phyloP scores from a whole-genome alignment of 192 early-diverging fungal species.

The Geranomyces michiganensis region DNA sequence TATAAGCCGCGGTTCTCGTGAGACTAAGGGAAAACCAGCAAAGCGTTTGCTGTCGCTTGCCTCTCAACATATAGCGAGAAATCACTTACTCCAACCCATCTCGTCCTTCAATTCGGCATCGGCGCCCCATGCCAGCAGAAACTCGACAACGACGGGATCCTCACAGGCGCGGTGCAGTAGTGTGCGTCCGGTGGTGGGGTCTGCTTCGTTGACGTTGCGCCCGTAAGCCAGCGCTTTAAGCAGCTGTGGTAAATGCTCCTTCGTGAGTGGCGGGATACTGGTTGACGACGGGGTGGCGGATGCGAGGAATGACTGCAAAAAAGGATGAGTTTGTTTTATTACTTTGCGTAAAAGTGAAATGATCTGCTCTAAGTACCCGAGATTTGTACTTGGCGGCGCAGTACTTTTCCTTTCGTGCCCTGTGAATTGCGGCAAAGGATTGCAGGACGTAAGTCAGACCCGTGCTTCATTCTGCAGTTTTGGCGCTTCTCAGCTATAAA shows the following conservation, averaged over 20 bases:
- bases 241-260: constrained; percentile 60
- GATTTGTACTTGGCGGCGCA: constrained; percentile 39
- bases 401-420: constrained; percentile 29
- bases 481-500: background rate
- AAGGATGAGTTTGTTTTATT: background rate
- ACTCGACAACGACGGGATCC: constrained; percentile 75
- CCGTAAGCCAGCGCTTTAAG: constrained; percentile 61
- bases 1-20: too few species aligned
- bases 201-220: constrained; percentile 69
- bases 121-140: constrained; percentile 78
- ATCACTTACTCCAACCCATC: constrained; percentile 54
- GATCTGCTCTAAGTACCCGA: constrained; percentile 42
- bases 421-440: background rate
- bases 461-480: background rate
- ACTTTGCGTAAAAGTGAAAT: background rate
- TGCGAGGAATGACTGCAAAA: constrained; percentile 13
- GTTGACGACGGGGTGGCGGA: constrained; percentile 56
- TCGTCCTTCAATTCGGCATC: constrained; percentile 67
- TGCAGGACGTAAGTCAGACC: background rate
- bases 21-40: too few species aligned
- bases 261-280: constrained; percentile 56
- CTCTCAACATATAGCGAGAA: too few species aligned
- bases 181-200: constrained; percentile 56
- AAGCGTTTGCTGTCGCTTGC: too few species aligned
- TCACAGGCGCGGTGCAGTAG: constrained; percentile 62